These are phyloP conservation scores for Thalassiosira ordinaria DNA, from an alignment of 352 stramenopile genomes.

Conservation along the genomic window DNA sequence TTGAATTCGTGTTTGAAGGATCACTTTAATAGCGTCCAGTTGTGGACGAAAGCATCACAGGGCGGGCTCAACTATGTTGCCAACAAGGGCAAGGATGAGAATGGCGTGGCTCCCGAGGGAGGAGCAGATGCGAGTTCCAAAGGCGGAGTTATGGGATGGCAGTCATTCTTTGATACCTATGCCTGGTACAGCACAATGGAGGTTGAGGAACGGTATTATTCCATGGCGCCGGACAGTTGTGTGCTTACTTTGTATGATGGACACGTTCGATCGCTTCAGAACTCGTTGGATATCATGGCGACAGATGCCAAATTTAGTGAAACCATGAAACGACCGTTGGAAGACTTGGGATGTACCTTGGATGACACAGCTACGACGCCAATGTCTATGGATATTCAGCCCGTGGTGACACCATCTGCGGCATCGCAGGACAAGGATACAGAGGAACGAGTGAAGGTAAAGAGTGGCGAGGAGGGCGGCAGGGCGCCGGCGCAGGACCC, in stretches of 20 bases:
- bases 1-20: conserved; percentile 78
- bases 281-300: conserved; percentile 65
- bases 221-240: conserved; percentile 79
- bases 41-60: conserved; percentile 78
- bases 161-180: conserved; percentile 82
- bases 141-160: conserved; percentile 67
- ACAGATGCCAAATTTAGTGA: conserved; percentile 63
- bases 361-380: conserved; percentile 20
- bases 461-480: not conserved
- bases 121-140: conserved; percentile 42
- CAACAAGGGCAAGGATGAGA: conserved; percentile 22
- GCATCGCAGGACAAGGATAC: not conserved
- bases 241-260: conserved; percentile 82
- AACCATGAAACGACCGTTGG: conserved; percentile 61
- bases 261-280: conserved; percentile 75
- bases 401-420: not conserved
- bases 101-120: conserved; percentile 37
- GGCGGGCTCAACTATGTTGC: conserved; percentile 67
- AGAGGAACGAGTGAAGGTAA: conserved; percentile 24
- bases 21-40: conserved; percentile 76
- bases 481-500: conserved; percentile 21
- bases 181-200: conserved; percentile 80
- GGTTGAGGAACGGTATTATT: conserved; percentile 80
- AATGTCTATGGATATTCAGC: conserved; percentile 13
- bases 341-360: conserved; percentile 72